Base-by-base conservation (phyloP, 768 basidiomycete species). In the Boletellus sp. region DNA sequence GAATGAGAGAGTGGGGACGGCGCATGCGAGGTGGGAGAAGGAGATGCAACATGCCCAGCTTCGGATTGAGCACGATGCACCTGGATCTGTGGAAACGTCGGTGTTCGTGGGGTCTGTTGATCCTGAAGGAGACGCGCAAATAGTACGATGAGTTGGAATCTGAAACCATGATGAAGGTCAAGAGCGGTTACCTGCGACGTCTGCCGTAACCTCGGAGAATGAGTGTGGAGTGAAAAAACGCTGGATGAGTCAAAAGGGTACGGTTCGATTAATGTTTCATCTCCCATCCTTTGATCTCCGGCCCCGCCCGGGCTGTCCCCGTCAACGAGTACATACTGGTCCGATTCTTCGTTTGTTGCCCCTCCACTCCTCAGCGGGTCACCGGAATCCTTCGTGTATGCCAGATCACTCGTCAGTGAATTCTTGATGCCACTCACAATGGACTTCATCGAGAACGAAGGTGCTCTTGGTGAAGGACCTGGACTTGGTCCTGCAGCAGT, bases 1-100 rank as follows among this genome's bases (percentile, higher is more conserved):
- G 67, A 65, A 16, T 65, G 53, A 10, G 52, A 42, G 8, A 69
- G 55, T 2, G 65, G 65, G 10, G 67, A 61, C 23, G 63, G 53
- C 26, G 50, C 53, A 46, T 43, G 54, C 6, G 48, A 22, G n/a
- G 34, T 23, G 7, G 52, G 35, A 20, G 57, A 48, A 23, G 51
- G 46, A 28, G 42, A 45, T 10, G 64, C 40, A 11, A 42, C 28
- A 17, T 51, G 34, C 0, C 42, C 56, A 24, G 42, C 17, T 9
- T 67, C 63, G 15, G 66, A 68, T 6, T 51, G 57, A 7, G 55
- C 7, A 28, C 37, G 57, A 11, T 56, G 52, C 4, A 69, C 45
- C 42, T 67, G 67, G 7, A 67, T 61, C 31, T 57, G 60, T 9
- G 61, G 61, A 34, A 57, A 55, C 13, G 43, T 31, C 17, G 52